phyloP scores from a whole-genome alignment of 2,329 filamentous ascomycete genomes.

The Botryotinia calthae region DNA sequence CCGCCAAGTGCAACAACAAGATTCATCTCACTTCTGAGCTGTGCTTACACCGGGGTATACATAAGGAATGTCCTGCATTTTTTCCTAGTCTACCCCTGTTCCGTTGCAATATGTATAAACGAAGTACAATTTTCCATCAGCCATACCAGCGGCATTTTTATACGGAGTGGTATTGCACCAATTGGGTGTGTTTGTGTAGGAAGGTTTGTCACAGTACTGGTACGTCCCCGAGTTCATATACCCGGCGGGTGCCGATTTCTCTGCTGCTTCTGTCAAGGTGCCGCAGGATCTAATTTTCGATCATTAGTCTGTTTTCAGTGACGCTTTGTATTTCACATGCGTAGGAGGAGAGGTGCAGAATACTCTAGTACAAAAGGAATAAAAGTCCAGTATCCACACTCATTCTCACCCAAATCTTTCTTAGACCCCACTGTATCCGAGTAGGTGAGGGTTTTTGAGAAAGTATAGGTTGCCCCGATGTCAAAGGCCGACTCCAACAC shows the following conservation, averaged over 20 bases:
- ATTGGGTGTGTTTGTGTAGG: background rate
- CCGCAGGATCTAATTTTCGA: slow-evolving; percentile 4
- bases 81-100: background rate
- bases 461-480: background rate
- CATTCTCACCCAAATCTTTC: background rate
- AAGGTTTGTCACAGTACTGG: background rate
- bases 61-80: background rate
- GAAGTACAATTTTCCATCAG: background rate
- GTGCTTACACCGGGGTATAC: background rate
- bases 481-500: background rate
- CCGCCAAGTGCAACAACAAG: background rate
- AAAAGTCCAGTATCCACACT: slow-evolving; percentile 16
- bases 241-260: background rate
- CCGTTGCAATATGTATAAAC: background rate
- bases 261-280: background rate
- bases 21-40: background rate
- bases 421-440: background rate
- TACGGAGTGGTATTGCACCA: background rate
- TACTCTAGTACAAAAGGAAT: background rate
- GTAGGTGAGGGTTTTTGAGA: background rate
- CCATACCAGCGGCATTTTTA: background rate
- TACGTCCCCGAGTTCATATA: background rate
- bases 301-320: background rate
- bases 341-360: background rate
- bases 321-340: background rate